These are phyloP conservation scores for Diutina mesorugosa DNA, from an alignment of 1,139 yeast species.

Conservation along the genomic window DNA sequence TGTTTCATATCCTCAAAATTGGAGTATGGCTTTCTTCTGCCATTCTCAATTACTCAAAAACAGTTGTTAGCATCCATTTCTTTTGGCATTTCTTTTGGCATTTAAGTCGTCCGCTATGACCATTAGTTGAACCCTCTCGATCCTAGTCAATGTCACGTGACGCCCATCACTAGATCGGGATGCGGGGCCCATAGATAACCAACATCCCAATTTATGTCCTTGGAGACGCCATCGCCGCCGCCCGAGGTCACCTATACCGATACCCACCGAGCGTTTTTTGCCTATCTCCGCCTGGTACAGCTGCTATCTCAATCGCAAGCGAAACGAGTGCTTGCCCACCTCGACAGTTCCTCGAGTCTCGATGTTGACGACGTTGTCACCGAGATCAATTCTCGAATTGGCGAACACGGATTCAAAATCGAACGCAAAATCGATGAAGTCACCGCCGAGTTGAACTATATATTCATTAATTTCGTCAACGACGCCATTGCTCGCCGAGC, in stretches of 20 bases:
- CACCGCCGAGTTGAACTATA: constrained; percentile 18
- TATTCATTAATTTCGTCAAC: constrained; percentile 29
- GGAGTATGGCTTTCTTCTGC: too few relatives aligned
- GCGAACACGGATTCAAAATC: constrained; percentile 31
- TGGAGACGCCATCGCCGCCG: background rate
- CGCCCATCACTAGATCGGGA: background rate
- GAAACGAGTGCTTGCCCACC: background rate
- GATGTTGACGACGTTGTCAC: constrained; percentile 11
- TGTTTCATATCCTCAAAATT: too few relatives aligned
- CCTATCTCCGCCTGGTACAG: background rate
- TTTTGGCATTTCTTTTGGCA: too few relatives aligned
- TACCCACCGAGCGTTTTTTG: background rate
- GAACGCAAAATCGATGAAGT: constrained; percentile 25
- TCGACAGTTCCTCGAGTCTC: background rate
- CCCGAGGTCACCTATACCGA: background rate
- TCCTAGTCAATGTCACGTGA: too few relatives aligned
- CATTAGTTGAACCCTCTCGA: too few relatives aligned
- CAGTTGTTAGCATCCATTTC: too few relatives aligned
- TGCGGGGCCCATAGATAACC: background rate
- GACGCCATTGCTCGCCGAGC: constrained; percentile 29
- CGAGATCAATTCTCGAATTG: constrained; percentile 24
- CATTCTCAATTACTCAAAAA: too few relatives aligned
- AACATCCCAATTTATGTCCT: background rate
- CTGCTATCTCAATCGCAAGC: constrained; percentile 5
- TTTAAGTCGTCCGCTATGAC: too few relatives aligned